phyloP scores from a whole-genome alignment of 306 rosid genomes.

The Trichosanthes cucumerina region DNA sequence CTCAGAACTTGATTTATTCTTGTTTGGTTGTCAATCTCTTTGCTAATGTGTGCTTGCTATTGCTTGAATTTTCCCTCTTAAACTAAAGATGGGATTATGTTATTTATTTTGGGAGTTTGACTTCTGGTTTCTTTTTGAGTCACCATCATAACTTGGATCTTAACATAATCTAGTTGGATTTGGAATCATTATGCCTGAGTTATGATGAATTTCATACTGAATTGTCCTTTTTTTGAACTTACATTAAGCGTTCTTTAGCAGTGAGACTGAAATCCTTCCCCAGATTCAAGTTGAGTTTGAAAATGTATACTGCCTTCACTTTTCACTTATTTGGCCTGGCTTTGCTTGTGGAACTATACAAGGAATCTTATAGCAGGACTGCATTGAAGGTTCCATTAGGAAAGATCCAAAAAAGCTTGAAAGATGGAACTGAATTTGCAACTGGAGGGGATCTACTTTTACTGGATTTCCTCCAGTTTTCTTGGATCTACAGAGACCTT shows the following conservation, averaged over 20 bases:
- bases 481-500: background rate
- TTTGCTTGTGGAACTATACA: conserved; percentile 2
- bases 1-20: background rate
- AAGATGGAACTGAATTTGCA: background rate
- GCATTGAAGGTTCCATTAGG: background rate
- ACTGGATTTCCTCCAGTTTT: conserved; percentile 6
- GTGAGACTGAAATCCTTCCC: background rate
- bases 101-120: background rate
- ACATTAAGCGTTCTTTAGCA: background rate
- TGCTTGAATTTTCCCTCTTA: background rate
- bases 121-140: background rate
- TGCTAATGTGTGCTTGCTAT: background rate
- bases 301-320: background rate
- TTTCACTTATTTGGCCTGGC: background rate
- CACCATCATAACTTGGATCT: background rate
- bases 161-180: background rate
- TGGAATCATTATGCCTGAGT: background rate
- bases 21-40: background rate
- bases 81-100: background rate
- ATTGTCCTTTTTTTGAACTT: background rate
- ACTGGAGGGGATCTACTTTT: background rate
- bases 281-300: background rate
- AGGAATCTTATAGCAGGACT: background rate
- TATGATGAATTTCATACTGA: background rate
- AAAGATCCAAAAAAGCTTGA: background rate